phyloP scores from a whole-genome alignment of 768 basidiomycete species.

The Xanthoconium stramineum region DNA sequence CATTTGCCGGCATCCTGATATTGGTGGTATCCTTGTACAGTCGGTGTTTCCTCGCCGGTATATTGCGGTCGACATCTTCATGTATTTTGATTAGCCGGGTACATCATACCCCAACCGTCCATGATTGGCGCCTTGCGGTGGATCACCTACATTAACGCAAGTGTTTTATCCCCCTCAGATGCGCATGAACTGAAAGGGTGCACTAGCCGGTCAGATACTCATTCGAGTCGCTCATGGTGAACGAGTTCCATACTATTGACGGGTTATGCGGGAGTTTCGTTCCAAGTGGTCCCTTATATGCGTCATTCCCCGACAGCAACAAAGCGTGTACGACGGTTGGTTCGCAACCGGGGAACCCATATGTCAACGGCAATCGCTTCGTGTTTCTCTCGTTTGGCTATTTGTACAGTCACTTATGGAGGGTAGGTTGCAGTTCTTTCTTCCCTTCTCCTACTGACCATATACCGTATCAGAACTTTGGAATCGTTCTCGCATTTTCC shows the following conservation, averaged over 20 bases:
- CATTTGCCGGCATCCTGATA: conserved; percentile 50
- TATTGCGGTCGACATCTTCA: background rate
- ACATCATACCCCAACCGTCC: conserved; percentile 53
- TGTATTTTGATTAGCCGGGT: conserved; percentile 36
- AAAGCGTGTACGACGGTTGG: conserved; percentile 79
- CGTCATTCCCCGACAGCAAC: conserved; percentile 50
- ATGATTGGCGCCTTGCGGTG: conserved; percentile 71
- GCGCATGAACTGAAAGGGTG: background rate
- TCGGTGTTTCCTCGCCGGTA: background rate
- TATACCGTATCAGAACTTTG: conserved; percentile 48
- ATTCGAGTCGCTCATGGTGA: conserved; percentile 73
- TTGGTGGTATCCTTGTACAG: conserved; percentile 54
- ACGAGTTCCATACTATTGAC: conserved; percentile 74
- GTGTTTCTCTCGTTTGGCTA: conserved; percentile 42
- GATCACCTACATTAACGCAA: conserved; percentile 62
- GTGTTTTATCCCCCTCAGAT: conserved; percentile 33
- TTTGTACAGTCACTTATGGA: conserved; percentile 47
- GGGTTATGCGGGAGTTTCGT: conserved; percentile 59
- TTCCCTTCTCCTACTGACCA: background rate
- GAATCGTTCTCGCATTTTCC: conserved; percentile 66
- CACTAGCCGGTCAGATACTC: conserved; percentile 51
- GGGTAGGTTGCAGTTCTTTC: conserved; percentile 28
- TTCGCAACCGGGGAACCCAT: conserved; percentile 53
- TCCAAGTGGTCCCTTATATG: conserved; percentile 62
- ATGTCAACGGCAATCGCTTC: conserved; percentile 61